Conservation (phyloP, 345 rosid species). For the Mallotus nudiflorus region DNA sequence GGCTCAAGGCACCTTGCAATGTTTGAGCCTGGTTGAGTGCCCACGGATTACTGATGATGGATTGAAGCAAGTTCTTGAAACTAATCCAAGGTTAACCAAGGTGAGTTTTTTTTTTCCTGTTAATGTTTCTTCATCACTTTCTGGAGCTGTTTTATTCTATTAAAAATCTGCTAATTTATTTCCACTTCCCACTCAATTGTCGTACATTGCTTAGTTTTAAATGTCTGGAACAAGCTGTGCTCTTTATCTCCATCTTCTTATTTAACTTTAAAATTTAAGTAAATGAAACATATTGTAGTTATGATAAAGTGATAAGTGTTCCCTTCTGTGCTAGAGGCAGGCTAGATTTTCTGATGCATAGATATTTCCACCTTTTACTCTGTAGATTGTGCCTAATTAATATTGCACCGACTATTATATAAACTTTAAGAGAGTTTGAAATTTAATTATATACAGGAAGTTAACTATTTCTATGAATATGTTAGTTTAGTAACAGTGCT, state of each 20-base stretch:
- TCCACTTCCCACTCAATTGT: background rate
- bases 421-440: background rate
- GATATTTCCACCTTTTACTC: background rate
- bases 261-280: background rate
- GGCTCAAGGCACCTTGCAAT: conserved; percentile 77
- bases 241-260: no score
- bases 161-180: no score
- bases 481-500: background rate
- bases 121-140: no score
- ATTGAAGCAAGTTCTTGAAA: conserved; percentile 56
- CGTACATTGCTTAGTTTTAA: background rate
- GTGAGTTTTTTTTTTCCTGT: conserved; percentile 42
- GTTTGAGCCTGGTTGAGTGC: conserved; percentile 82
- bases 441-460: background rate
- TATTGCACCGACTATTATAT: background rate
- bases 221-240: background rate
- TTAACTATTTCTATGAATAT: background rate
- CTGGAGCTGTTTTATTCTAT: background rate
- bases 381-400: background rate
- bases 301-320: background rate
- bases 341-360: background rate
- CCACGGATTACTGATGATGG: conserved; percentile 70
- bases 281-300: background rate
- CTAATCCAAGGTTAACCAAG: conserved; percentile 66
- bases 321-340: background rate